These are phyloP conservation scores for Trichoderma pleuroti DNA, from an alignment of 2,329 filamentous ascomycete genomes.

Conservation along the genomic window DNA sequence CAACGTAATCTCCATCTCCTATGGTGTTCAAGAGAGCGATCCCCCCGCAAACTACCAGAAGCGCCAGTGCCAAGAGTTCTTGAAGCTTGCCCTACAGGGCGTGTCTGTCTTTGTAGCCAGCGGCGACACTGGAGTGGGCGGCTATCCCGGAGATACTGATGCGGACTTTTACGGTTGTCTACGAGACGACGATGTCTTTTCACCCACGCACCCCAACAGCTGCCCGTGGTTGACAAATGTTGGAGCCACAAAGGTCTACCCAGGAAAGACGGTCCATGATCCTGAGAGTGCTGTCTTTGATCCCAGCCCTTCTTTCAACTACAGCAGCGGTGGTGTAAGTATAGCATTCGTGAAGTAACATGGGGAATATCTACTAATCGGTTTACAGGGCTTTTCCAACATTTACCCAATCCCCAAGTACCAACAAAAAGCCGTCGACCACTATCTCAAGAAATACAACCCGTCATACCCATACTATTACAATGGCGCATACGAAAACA, in stretches of 20 bases:
- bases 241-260: slow-evolving; percentile 46
- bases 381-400: slow-evolving; percentile 41
- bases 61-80: slow-evolving; percentile 41
- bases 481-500: slow-evolving; percentile 38
- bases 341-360: neutral
- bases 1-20: slow-evolving; percentile 39
- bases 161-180: slow-evolving; percentile 23
- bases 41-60: slow-evolving; percentile 46
- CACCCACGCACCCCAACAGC: slow-evolving; percentile 37
- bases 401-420: slow-evolving; percentile 46
- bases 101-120: slow-evolving; percentile 40
- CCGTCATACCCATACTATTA: slow-evolving; percentile 31
- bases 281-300: slow-evolving; percentile 41
- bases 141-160: neutral
- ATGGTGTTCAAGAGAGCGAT: slow-evolving; percentile 46
- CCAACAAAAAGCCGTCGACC: slow-evolving; percentile 39
- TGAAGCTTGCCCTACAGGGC: slow-evolving; percentile 45
- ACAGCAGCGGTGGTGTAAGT: slow-evolving; percentile 15
- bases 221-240: slow-evolving; percentile 47
- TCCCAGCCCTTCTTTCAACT: slow-evolving; percentile 1
- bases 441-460: slow-evolving; percentile 38
- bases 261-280: slow-evolving; percentile 42
- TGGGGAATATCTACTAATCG: neutral
- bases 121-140: slow-evolving; percentile 37
- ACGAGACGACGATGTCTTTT: slow-evolving; percentile 23